Percentiles rank a stretch among this genome's conserved stretches.
These are phyloP conservation scores for Nematodospora anomalae DNA, from an alignment of 1,139 yeast genomes.

Conservation along the genomic window DNA sequence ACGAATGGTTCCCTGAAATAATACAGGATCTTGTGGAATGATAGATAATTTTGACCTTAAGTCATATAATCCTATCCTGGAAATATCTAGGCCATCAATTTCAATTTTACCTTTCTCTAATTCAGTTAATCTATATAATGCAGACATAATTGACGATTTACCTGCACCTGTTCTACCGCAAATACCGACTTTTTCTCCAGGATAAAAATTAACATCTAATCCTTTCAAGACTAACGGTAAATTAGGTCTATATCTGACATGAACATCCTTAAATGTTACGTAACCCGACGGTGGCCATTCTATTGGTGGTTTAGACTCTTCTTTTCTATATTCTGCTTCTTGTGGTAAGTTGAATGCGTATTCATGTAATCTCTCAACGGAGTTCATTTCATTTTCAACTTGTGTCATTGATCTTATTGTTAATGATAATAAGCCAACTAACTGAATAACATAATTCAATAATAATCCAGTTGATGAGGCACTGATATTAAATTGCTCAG, in stretches of 20 bases:
- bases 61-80: slow-evolving; percentile 51
- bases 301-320: slow-evolving; percentile 68
- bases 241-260: slow-evolving; percentile 81
- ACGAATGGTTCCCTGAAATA: slow-evolving; percentile 66
- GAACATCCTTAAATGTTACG: slow-evolving; percentile 69
- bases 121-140: slow-evolving; percentile 86
- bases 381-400: slow-evolving; percentile 50
- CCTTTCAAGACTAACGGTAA: slow-evolving; percentile 87
- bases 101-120: slow-evolving; percentile 76
- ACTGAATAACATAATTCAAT: slow-evolving; percentile 43
- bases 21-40: slow-evolving; percentile 79
- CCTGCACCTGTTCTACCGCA: slow-evolving; percentile 96
- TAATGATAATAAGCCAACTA: slow-evolving; percentile 44
- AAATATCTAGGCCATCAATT: slow-evolving; percentile 84
- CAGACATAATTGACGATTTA: slow-evolving; percentile 91
- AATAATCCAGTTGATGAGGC: slow-evolving; percentile 48
- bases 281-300: slow-evolving; percentile 87
- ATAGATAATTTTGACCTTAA: slow-evolving; percentile 63
- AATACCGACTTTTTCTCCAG: slow-evolving; percentile 84
- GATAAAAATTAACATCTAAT: slow-evolving; percentile 73
- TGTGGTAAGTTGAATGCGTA: slow-evolving; percentile 57
- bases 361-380: slow-evolving; percentile 45
- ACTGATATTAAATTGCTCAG: slow-evolving; percentile 39
- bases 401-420: slow-evolving; percentile 46
- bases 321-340: slow-evolving; percentile 65